A percentile compares a stretch with the other conserved stretches of the same genome.
phyloP scores from a whole-genome alignment of 495 filamentous ascomycete species.

The Penicillium crystallinum region DNA sequence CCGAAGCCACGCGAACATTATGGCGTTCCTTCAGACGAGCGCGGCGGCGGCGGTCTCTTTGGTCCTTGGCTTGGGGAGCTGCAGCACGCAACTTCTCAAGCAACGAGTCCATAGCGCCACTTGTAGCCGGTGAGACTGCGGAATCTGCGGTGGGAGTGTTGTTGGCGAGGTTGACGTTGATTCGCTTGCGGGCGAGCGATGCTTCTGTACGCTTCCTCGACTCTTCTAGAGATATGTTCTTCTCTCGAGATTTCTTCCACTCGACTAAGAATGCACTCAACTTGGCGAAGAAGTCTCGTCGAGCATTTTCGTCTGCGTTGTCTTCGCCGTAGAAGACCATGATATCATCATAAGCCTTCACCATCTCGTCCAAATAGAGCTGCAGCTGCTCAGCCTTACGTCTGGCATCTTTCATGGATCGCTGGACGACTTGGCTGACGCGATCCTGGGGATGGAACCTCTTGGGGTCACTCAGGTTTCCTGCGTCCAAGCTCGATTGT shows the following conservation, averaged over 20 bases:
- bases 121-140: slow-evolving; percentile 64
- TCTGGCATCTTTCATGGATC: slow-evolving; percentile 93
- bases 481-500: slow-evolving; percentile 83
- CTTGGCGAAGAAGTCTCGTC: slow-evolving; percentile 94
- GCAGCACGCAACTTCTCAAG: slow-evolving; percentile 93
- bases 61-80: slow-evolving; percentile 80
- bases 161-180: slow-evolving; percentile 55
- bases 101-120: slow-evolving; percentile 95
- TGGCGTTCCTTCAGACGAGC: slow-evolving; percentile 87
- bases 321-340: slow-evolving; percentile 98
- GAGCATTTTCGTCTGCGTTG: slow-evolving; percentile 83
- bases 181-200: slow-evolving; percentile 83
- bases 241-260: slow-evolving; percentile 92
- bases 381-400: slow-evolving; percentile 95
- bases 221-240: slow-evolving; percentile 84
- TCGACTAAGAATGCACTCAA: slow-evolving; percentile 86
- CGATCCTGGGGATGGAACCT: slow-evolving; percentile 98
- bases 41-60: slow-evolving; percentile 79
- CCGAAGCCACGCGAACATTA: slow-evolving; percentile 83
- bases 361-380: slow-evolving; percentile 90
- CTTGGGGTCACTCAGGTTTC: slow-evolving; percentile 92
- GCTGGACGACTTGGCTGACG: slow-evolving; percentile 83
- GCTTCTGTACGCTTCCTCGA: slow-evolving; percentile 76
- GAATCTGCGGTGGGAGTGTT: slow-evolving; percentile 33
- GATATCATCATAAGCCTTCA: slow-evolving; percentile 85